Base-by-base conservation (phyloP, 192 early-diverging fungal genomes). In the Entomortierella chlamydospora region DNA sequence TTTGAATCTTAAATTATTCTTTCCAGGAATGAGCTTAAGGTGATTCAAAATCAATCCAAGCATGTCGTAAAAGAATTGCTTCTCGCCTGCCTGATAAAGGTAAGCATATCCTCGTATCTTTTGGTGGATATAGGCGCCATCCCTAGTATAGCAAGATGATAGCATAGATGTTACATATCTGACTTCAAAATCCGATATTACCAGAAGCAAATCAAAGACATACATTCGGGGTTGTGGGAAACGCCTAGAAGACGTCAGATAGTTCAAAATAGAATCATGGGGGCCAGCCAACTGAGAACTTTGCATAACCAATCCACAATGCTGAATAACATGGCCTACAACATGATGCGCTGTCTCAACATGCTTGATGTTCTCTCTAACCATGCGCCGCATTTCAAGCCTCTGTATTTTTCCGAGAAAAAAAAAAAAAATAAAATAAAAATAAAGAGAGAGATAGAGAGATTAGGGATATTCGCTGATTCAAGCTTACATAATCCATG, bases 211-310 rank as follows among this genome's bases (percentile, higher is more conserved):
- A n/a, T 4, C 22, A 51, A 29, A 13, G 0, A 61, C 71, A 18
- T 73, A 65, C 71, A 55, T n/a, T 17, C 34, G 63, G 26, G 72
- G 72, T 34, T 74, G 72, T 10, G 72, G 72, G 47, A 74, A 74
- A 29, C 31, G 33, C 2, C 64, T 47, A 12, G 72, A 55, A 11
- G 72, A 74, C 0, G 64, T 74, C 37, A 74, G n/a, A 20, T 60
- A 74, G 58, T 60, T 65, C 37, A 74, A 29, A 17, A 74, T 59
- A 17, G 63, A 66, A 30, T 74, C 58, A 7, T 65, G 41, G 0
- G 63, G 15, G 6, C 72, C 56, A 28, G 51, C 18, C 9, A 67
- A 61, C 1, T 56, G 55, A 22, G 72, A 67, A 15, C 37, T 34
- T 30, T 74, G 61, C 54, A 74, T 42, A 10, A 74, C 34, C 26